Evolutionary conservation across 345 rosid species (phyloP).

Genomic region (Eucalyptus regnans): DNA sequence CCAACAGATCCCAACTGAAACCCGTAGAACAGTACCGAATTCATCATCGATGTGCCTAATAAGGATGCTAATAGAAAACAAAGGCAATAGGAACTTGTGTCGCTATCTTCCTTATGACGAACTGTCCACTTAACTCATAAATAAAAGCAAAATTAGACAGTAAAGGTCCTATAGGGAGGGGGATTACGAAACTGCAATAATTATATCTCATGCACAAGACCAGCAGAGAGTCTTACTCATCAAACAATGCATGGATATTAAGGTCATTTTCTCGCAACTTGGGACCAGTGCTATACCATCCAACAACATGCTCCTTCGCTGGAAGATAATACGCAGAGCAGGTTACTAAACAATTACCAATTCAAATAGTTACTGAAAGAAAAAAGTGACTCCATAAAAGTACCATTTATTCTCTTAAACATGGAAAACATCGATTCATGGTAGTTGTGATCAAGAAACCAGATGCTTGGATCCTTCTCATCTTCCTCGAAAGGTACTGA

Average conservation of each 20-base stretch:
- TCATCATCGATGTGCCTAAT: background rate
- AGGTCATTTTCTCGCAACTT: constrained; percentile 86
- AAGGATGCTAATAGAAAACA: background rate
- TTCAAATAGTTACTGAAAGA: background rate
- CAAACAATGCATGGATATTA: constrained; percentile 64
- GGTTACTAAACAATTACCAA: background rate
- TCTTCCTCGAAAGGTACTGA: constrained; percentile 98
- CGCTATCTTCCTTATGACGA: background rate
- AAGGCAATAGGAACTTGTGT: background rate
- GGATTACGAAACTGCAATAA: background rate
- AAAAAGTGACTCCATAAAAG: background rate
- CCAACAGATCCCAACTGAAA: background rate
- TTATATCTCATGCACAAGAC: background rate
- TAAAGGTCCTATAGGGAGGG: background rate
- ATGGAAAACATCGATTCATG: constrained; percentile 93
- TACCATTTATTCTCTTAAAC: constrained; percentile 97
- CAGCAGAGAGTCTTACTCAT: constrained; percentile 30
- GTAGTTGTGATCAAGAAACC: constrained; percentile 98
- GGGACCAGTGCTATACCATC: constrained; percentile 97
- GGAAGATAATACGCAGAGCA: background rate
- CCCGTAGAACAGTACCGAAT: background rate
- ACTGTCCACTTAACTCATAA: background rate
- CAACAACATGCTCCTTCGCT: constrained; percentile 97
- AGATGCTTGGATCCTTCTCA: constrained; percentile 78
- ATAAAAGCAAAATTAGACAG: background rate